Base-by-base conservation (phyloP, 2,329 filamentous ascomycete species). In the Diaporthe destruens region DNA sequence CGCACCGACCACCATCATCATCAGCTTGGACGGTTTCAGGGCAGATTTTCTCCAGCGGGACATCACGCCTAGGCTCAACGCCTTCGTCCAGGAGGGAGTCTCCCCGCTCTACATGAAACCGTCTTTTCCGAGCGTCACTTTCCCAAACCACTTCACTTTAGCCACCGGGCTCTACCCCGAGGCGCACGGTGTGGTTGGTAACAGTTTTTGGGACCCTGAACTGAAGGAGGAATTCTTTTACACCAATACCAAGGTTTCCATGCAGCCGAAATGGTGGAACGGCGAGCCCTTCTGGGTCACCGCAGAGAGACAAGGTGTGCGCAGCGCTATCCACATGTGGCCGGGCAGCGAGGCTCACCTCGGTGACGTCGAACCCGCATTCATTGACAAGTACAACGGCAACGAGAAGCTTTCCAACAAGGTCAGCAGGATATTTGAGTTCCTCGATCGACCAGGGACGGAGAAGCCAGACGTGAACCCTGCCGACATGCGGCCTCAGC, bases 261-360 rank as follows among this genome's bases (percentile, higher is more conserved):
- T 98, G 82, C 90, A 96, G 76, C 86, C 93, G 0, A 94, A 96
- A 80, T 99, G 96, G 96, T 99, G 96, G 96, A 91, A 89, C 53
- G 96, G 95, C 3, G 95, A 98, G 80, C 96, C 96, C 0, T 87
- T 99, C 39, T 99, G 96, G 96, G 92, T 93, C 34, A 97, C 96
- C 1, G 96, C 96, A 6, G 96, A 98, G 84, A 90, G 89, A 72
- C 92, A 94, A 76, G 93, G 93, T 7, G 86, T 97, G 42, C 89
- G 90, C 71, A 91, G 92, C 39, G 96, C 94, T 0, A 91, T 99
- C 34, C 96, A 99, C 81, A 99, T 99, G 96, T 99, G 96, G 96
- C 96, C 96, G 1, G 96, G 96, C 2, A 97, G 94, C 55, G 96
- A 99, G 83, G 95, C 95, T 7, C 92, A 94, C 80, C 93, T 97